Evolutionary conservation across 768 basidiomycete genomes (phyloP).

Genomic region (Saitozyma sp.): DNA sequence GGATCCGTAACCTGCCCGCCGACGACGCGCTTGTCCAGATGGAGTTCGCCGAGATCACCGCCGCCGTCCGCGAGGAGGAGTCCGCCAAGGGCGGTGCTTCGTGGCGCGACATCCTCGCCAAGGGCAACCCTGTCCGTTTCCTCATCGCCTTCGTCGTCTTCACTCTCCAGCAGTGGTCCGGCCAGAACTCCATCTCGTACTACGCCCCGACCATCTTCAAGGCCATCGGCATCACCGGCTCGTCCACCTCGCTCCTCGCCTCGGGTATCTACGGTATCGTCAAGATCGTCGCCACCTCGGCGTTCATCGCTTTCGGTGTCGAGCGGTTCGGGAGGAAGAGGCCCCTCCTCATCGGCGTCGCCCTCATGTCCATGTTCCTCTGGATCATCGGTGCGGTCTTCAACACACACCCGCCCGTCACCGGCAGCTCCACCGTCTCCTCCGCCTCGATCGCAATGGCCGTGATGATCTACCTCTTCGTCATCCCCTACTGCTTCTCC

Average conservation of each 20-base stretch:
- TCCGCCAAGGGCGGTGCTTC: slow-evolving; percentile 67
- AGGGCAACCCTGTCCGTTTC: slow-evolving; percentile 79
- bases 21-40: slow-evolving; percentile 50
- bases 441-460: slow-evolving; percentile 74
- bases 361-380: slow-evolving; percentile 77
- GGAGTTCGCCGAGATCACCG: slow-evolving; percentile 68
- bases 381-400: slow-evolving; percentile 82
- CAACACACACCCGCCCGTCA: slow-evolving; percentile 64
- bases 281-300: slow-evolving; percentile 53
- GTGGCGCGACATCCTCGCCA: slow-evolving; percentile 73
- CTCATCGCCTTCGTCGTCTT: slow-evolving; percentile 68
- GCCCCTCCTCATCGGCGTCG: slow-evolving; percentile 65
- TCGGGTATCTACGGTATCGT: slow-evolving; percentile 55
- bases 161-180: slow-evolving; percentile 71
- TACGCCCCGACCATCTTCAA: slow-evolving; percentile 56
- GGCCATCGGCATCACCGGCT: slow-evolving; percentile 51
- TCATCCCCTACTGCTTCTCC: slow-evolving; percentile 81
- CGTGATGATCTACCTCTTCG: slow-evolving; percentile 73
- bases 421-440: slow-evolving; percentile 52
- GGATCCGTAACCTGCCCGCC: slow-evolving; percentile 50
- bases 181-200: slow-evolving; percentile 59
- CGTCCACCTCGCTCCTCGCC: slow-evolving; percentile 49
- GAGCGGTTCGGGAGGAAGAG: slow-evolving; percentile 53
- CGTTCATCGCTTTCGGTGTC: slow-evolving; percentile 53
- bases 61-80: slow-evolving; percentile 72